These are phyloP conservation scores for Aspergillus fijiensis DNA, from an alignment of 2,329 filamentous ascomycete species.

Conservation along the genomic window DNA sequence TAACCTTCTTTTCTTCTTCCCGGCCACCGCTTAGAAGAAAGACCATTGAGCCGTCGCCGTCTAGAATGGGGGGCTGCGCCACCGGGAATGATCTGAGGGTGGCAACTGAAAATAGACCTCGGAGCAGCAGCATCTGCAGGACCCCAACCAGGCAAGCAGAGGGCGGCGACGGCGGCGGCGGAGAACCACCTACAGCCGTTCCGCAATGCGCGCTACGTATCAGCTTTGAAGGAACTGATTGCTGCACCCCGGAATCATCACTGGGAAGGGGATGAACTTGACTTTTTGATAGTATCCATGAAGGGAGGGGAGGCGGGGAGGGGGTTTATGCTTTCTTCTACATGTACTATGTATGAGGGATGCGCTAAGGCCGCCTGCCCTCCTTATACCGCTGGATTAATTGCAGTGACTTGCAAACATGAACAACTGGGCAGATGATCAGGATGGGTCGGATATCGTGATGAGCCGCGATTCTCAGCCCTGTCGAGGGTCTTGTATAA, in stretches of 20 bases:
- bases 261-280: constrained; percentile 13
- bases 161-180: background rate
- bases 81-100: constrained; percentile 19
- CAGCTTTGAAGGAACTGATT: background rate
- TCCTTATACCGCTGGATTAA: background rate
- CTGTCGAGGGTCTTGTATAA: background rate
- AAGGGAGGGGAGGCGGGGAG: too few relatives aligned
- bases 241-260: constrained; percentile 20
- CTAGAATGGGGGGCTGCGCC: constrained; percentile 17
- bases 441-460: background rate
- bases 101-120: constrained; percentile 22
- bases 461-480: background rate
- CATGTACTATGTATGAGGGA: background rate
- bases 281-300: background rate
- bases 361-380: background rate
- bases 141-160: constrained; percentile 10
- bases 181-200: constrained; percentile 11
- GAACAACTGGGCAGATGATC: background rate
- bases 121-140: constrained; percentile 13
- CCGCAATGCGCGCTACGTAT: constrained; percentile 10
- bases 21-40: constrained; percentile 1
- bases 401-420: background rate
- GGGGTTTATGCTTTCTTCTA: background rate
- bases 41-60: background rate
- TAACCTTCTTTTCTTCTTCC: constrained; percentile 2